Evolutionary conservation across 129 eudicot species (phyloP), one percentile per base, ranked within the genome.

Genomic region (Helichrysum umbraculigerum): DNA sequence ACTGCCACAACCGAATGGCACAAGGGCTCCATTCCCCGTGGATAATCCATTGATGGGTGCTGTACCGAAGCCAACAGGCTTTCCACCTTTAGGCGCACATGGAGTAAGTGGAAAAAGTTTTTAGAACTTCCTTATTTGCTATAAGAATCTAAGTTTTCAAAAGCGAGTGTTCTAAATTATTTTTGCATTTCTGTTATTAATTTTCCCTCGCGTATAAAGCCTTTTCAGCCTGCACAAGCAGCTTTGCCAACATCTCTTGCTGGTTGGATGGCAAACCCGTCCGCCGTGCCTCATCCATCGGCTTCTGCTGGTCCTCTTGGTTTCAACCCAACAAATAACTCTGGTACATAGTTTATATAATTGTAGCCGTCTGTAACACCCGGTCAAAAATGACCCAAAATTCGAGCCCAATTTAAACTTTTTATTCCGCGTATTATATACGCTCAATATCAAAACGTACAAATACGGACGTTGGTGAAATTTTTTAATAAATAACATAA

Each of bases 261-360:
- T 62, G 97, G 96, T 32, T 92, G 96, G 97, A 89, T 92, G 91
- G 86, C 96, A 20, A 92, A 89, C 79, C 89, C 97, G 3, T 85
- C 97, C 54, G 66, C 90, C 12, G 89, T 86, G 50, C 86, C 92
- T 65, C 97, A 92, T 83, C 89, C 97, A 19, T 81, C 97, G 12
- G 92, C 87, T 62, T 87, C 97, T 72, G 87, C 89, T 21, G 97
- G 97, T 69, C 96, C 97, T 66, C 87, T 92, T 62, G 92, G 96
- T 84, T 89, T 89, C 80, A 83, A 66, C 74, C 82, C 90, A 68
- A 77, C 90, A 28, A 92, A 81, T 75, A 89, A 78, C 73, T 62
- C 97, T 71, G 93, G 96, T 90, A 85, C 22, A 33, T 66, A 70
- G 33, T 69, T 35, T 47, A 35, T 21, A 11, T 3, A 15, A 20